Evolutionary conservation across 108 stramenopile species (phyloP).

Genomic region (Chaetoceros tenuissimus): DNA sequence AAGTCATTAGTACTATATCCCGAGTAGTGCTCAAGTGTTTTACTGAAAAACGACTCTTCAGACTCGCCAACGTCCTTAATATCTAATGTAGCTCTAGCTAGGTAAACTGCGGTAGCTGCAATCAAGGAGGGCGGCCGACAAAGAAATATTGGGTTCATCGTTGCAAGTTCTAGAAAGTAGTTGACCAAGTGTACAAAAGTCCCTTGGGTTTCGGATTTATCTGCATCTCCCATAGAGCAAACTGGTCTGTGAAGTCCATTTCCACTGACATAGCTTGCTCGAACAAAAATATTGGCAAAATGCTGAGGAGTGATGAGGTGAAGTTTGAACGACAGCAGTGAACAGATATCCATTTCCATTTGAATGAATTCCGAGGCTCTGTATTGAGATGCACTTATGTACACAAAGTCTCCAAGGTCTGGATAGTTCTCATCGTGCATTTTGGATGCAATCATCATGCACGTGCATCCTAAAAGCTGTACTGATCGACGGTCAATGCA

Average conservation of each 20-base stretch:
- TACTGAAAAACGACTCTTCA: constrained; percentile 32
- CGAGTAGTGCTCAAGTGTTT: constrained; percentile 57
- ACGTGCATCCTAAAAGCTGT: constrained; percentile 29
- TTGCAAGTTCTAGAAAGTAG: constrained; percentile 65
- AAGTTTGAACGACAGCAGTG: constrained; percentile 42
- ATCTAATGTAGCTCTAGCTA: constrained; percentile 63
- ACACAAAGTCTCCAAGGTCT: constrained; percentile 45
- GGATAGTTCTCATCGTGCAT: constrained; percentile 50
- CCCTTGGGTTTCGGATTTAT: not conserved
- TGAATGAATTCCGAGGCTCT: constrained; percentile 37
- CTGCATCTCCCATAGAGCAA: not conserved
- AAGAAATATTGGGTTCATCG: constrained; percentile 54
- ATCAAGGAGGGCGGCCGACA: constrained; percentile 42
- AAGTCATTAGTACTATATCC: constrained; percentile 45
- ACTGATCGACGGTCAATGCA: constrained; percentile 5
- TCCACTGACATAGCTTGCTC: constrained; percentile 48
- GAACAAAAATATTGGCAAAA: constrained; percentile 44
- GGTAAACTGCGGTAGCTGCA: constrained; percentile 72
- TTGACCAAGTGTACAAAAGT: constrained; percentile 40
- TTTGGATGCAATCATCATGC: constrained; percentile 75
- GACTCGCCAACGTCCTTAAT: constrained; percentile 18
- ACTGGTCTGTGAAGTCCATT: not conserved
- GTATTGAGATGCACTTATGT: constrained; percentile 69
- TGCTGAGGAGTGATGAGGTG: constrained; percentile 40
- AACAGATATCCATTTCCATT: constrained; percentile 61